Evolutionary conservation across 2,329 filamentous ascomycete genomes (phyloP).

Genomic region (Grosmannia huntii): DNA sequence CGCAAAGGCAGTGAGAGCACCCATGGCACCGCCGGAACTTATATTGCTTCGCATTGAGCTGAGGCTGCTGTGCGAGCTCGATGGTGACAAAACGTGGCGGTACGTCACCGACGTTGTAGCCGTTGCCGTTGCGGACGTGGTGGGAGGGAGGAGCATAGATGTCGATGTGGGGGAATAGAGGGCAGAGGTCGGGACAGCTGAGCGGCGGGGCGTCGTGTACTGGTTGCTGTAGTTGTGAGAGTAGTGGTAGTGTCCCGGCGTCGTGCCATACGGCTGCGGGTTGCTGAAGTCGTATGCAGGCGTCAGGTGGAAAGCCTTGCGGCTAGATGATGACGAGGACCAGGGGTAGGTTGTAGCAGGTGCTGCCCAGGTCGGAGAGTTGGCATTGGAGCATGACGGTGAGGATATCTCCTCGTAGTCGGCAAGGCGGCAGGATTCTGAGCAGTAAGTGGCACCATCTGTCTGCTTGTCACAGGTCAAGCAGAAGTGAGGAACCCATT

Average conservation of each 20-base stretch:
- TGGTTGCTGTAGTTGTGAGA: conserved; percentile 17
- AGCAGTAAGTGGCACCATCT: conserved; percentile 74
- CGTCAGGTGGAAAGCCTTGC: conserved; percentile 51
- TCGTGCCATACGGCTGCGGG: conserved; percentile 42
- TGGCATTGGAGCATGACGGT: conserved; percentile 39
- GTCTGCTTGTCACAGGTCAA: conserved; percentile 87
- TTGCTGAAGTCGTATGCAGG: conserved; percentile 65
- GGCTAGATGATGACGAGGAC: conserved; percentile 20
- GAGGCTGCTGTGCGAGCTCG: conserved; percentile 73
- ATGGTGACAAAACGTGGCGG: conserved; percentile 45
- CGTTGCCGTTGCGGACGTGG: conserved; percentile 8
- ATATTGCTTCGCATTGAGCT: conserved; percentile 60
- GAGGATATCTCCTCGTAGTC: conserved; percentile 64
- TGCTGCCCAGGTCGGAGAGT: conserved; percentile 37
- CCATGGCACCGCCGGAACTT: conserved; percentile 5
- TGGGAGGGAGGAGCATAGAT: conserved; percentile 2
- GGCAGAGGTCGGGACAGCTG: conserved; percentile 17
- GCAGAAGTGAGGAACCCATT: conserved; percentile 85
- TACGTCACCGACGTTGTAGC: conserved; percentile 15
- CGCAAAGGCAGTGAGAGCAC: conserved; percentile 10
- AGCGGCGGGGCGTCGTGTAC: conserved; percentile 10
- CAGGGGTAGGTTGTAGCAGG: conserved; percentile 35
- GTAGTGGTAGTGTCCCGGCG: conserved; percentile 19
- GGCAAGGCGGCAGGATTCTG: conserved; percentile 76
- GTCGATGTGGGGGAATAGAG: conserved; percentile 13